These are phyloP conservation scores for Aspergillus saccharolyticus DNA, from an alignment of 495 filamentous ascomycete species.

Conservation along the genomic window DNA sequence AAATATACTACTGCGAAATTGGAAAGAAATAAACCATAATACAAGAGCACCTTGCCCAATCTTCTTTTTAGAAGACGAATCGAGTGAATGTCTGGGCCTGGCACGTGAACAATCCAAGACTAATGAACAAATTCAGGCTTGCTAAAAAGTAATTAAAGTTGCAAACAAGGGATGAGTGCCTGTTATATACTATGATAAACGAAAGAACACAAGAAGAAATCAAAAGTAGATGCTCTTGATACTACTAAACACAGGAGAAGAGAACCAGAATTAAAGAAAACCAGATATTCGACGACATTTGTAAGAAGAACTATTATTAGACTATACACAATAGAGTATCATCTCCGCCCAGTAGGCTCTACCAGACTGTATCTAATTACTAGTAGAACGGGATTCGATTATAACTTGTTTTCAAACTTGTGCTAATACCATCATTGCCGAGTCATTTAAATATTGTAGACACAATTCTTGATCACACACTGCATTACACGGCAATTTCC, in stretches of 20 bases:
- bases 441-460: too few relatives aligned
- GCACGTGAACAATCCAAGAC: constrained; percentile 15
- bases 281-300: constrained; percentile 27
- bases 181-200: constrained; percentile 14
- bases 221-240: constrained; percentile 20
- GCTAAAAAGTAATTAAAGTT: constrained; percentile 17
- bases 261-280: constrained; percentile 19
- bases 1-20: not conserved
- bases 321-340: too few relatives aligned
- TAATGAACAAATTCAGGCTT: constrained; percentile 19
- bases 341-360: too few relatives aligned
- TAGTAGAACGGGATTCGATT: too few relatives aligned
- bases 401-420: too few relatives aligned
- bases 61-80: constrained; percentile 15
- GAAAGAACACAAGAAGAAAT: constrained; percentile 14
- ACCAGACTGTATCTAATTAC: too few relatives aligned
- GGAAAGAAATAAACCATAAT: not conserved
- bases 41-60: constrained; percentile 14
- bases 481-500: too few relatives aligned
- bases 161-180: constrained; percentile 24
- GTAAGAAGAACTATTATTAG: too few relatives aligned
- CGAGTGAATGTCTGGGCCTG: constrained; percentile 14
- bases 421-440: too few relatives aligned
- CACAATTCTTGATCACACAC: too few relatives aligned
- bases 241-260: constrained; percentile 20